phyloP scores from a whole-genome alignment of 2,329 filamentous ascomycete genomes.

The Albifimbria verrucaria region DNA sequence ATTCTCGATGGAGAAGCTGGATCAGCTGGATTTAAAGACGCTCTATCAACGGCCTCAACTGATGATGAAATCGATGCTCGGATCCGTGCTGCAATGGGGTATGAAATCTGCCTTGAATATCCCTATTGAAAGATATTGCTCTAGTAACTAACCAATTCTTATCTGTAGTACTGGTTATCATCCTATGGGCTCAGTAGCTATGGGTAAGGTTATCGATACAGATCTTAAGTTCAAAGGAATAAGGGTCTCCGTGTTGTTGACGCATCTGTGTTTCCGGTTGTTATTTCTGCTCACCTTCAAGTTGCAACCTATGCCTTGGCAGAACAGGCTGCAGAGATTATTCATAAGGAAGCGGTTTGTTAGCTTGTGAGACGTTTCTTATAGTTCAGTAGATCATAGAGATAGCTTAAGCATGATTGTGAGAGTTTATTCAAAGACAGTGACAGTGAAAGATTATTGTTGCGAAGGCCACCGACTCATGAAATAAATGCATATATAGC shows the following conservation, averaged over 20 bases:
- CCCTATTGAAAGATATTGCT: neutral
- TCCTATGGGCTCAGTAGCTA: conserved; percentile 23
- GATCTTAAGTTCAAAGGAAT: conserved; percentile 34
- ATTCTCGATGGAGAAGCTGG: conserved; percentile 19
- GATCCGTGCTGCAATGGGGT: conserved; percentile 11
- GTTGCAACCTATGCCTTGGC: conserved; percentile 52
- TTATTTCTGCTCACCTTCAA: conserved; percentile 37
- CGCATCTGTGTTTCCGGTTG: conserved; percentile 31
- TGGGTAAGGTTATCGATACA: conserved; percentile 43
- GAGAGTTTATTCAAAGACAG: too few species aligned
- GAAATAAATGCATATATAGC: too few species aligned
- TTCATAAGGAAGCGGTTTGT: too few species aligned
- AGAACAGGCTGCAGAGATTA: conserved; percentile 58
- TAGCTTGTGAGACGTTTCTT: too few species aligned
- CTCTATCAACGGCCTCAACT: conserved; percentile 14
- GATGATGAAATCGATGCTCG: conserved; percentile 26
- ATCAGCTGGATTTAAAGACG: conserved; percentile 12
- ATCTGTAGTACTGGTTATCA: conserved; percentile 20
- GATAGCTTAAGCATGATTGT: too few species aligned
- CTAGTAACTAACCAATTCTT: neutral
- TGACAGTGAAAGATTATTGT: too few species aligned
- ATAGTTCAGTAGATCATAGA: too few species aligned
- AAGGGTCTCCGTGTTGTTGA: conserved; percentile 34
- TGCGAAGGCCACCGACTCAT: too few species aligned
- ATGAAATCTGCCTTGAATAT: neutral